Evolutionary conservation across 2,329 filamentous ascomycete species (phyloP).

Genomic region (Neofusicoccum sp.): DNA sequence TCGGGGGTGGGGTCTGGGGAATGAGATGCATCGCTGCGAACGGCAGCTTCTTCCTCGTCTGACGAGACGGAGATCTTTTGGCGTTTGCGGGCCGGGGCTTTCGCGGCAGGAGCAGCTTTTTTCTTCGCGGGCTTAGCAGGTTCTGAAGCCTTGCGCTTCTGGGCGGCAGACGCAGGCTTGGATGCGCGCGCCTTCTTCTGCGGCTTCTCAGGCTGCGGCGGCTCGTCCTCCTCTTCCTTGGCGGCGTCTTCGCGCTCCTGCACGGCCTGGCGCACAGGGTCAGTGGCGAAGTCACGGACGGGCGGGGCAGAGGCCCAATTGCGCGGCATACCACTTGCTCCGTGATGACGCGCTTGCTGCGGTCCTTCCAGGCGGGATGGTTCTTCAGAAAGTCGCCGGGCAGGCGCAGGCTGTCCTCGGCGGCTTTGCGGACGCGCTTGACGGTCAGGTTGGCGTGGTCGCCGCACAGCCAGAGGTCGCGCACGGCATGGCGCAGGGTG

Average conservation of each 20-base stretch:
- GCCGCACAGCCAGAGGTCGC: slow-evolving; percentile 41
- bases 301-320: not conserved
- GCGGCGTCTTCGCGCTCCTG: slow-evolving; percentile 33
- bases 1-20: slow-evolving; percentile 20
- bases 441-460: slow-evolving; percentile 58
- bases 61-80: slow-evolving; percentile 31
- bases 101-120: slow-evolving; percentile 32
- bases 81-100: slow-evolving; percentile 37
- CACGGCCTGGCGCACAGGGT: slow-evolving; percentile 18
- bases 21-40: slow-evolving; percentile 21
- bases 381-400: slow-evolving; percentile 58
- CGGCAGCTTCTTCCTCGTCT: slow-evolving; percentile 28
- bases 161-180: not conserved
- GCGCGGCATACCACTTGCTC: slow-evolving; percentile 48
- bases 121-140: slow-evolving; percentile 26
- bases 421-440: slow-evolving; percentile 57
- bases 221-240: slow-evolving; percentile 25
- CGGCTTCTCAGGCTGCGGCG: slow-evolving; percentile 8
- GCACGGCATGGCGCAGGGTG: slow-evolving; percentile 45
- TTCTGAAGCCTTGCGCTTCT: slow-evolving; percentile 2
- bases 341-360: slow-evolving; percentile 57
- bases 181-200: not conserved
- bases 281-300: not conserved
- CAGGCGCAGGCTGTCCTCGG: slow-evolving; percentile 56
- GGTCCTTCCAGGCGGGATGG: slow-evolving; percentile 56